Conservation (phyloP, 129 eudicot genomes). For the Artemisia argyi region DNA sequence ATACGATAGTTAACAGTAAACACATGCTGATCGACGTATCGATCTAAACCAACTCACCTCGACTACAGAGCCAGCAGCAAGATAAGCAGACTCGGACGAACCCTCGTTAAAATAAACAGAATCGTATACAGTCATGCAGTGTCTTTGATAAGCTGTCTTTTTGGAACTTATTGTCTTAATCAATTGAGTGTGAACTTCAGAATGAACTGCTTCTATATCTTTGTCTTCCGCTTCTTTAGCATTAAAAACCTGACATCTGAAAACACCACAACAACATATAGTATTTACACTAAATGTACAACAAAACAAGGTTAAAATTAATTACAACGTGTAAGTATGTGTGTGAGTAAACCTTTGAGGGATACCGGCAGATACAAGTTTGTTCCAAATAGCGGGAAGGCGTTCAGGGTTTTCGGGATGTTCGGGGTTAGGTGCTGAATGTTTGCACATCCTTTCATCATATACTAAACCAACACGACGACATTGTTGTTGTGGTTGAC, state of each 20-base stretch:
- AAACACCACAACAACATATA: neutral
- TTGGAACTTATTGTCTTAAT: conserved; percentile 62
- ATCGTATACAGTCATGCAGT: conserved; percentile 54
- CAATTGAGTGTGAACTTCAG: conserved; percentile 54
- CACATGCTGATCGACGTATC: neutral
- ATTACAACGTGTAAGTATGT: no score
- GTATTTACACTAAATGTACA: neutral
- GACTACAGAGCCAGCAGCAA: conserved; percentile 90
- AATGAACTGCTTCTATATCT: conserved; percentile 69
- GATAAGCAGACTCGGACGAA: conserved; percentile 89
- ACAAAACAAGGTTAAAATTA: neutral
- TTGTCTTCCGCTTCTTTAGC: conserved; percentile 78
- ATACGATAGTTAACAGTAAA: neutral
- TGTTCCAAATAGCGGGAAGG: conserved; percentile 68
- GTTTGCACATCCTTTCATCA: conserved; percentile 82
- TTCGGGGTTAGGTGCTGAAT: conserved; percentile 43
- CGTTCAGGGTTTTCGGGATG: conserved; percentile 84
- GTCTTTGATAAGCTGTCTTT: conserved; percentile 1
- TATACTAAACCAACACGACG: conserved; percentile 81
- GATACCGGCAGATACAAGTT: conserved; percentile 54
- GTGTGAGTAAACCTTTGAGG: conserved; percentile 44
- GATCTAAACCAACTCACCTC: conserved; percentile 44
- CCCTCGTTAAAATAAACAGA: conserved; percentile 84
- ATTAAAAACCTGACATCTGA: conserved; percentile 65
- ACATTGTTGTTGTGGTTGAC: neutral